A percentile compares a stretch with the other conserved stretches of the same genome.
phyloP scores from a whole-genome alignment of 345 rosid genomes.

The Eucalyptus pauciflora region DNA sequence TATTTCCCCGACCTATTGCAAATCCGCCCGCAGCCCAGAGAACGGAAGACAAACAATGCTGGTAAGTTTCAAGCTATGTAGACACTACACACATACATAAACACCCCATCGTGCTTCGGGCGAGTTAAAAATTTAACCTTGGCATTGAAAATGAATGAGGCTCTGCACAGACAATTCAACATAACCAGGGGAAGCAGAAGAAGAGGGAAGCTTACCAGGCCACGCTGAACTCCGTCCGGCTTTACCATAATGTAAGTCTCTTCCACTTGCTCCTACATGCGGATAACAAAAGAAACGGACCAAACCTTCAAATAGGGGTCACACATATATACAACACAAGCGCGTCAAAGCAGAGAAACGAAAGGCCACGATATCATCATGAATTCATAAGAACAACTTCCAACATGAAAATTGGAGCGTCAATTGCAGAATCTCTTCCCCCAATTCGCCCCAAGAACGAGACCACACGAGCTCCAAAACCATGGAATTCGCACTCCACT shows the following conservation, averaged over 20 bases:
- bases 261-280: constrained; percentile 60
- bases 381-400: background rate
- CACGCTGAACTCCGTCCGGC: constrained; percentile 92
- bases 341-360: background rate
- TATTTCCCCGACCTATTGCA: constrained; percentile 83
- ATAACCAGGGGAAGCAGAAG: background rate
- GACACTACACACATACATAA: background rate
- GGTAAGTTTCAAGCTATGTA: background rate
- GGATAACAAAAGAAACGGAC: background rate
- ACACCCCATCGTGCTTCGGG: background rate
- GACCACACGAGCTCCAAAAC: background rate
- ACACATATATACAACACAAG: background rate
- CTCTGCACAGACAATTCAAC: background rate
- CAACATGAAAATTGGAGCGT: background rate
- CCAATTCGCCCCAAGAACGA: background rate
- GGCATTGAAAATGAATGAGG: background rate
- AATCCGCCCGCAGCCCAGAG: background rate
- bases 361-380: background rate
- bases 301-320: background rate
- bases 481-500: background rate
- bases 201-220: constrained; percentile 53
- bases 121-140: background rate
- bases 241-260: constrained; percentile 90
- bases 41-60: background rate
- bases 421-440: background rate